These are phyloP conservation scores for Cytospora piceicola DNA, from an alignment of 2,329 filamentous ascomycete species.

Conservation along the genomic window DNA sequence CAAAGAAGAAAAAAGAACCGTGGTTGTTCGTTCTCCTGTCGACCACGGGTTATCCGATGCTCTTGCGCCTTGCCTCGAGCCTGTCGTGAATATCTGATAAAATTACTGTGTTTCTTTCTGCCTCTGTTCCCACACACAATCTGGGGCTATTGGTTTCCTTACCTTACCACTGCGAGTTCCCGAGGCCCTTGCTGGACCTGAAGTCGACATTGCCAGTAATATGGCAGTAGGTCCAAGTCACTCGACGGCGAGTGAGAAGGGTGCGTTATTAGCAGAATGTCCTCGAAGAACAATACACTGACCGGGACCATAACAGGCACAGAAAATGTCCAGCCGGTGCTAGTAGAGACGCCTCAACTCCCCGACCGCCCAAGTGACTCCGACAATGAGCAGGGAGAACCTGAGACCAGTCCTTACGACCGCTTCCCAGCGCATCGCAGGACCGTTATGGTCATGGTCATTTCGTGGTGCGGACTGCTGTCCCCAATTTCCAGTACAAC, in stretches of 20 bases:
- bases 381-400: conserved; percentile 1
- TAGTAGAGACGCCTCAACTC: background rate
- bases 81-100: background rate
- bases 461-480: conserved; percentile 24
- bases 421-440: conserved; percentile 19
- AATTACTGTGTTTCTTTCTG: background rate
- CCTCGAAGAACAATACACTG: background rate
- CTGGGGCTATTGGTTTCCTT: background rate
- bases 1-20: background rate
- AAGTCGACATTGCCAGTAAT: background rate
- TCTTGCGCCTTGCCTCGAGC: background rate
- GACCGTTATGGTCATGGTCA: conserved; percentile 21
- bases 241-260: background rate
- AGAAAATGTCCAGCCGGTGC: background rate
- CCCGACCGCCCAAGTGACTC: conserved; percentile 3
- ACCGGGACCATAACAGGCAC: background rate
- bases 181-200: background rate
- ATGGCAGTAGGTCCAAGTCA: background rate
- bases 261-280: background rate
- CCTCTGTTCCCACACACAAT: background rate
- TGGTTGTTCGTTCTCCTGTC: background rate
- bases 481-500: conserved; percentile 21
- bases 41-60: background rate
- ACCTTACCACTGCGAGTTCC: background rate
- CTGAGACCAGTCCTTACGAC: conserved; percentile 12